phyloP scores from a whole-genome alignment of 2,329 filamentous ascomycete genomes.

The Paecilomyces niveus region DNA sequence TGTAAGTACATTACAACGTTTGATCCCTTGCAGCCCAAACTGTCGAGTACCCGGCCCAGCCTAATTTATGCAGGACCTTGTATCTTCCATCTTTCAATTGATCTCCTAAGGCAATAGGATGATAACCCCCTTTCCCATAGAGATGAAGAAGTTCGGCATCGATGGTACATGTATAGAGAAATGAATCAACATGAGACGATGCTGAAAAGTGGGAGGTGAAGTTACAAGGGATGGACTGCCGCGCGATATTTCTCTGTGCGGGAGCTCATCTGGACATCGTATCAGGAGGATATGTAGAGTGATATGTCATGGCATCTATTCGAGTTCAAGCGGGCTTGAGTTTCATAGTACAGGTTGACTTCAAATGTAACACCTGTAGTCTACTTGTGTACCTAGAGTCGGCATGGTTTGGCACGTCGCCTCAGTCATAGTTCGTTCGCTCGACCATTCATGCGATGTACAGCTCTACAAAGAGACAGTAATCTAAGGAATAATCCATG shows the following conservation, averaged over 20 bases:
- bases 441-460: too few species aligned
- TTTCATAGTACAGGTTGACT: too few species aligned
- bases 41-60: slow-evolving; percentile 28
- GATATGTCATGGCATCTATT: not conserved
- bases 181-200: not conserved
- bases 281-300: not conserved
- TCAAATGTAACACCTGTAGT: too few species aligned
- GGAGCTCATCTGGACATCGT: not conserved
- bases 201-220: not conserved
- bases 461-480: too few species aligned
- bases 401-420: too few species aligned
- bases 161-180: not conserved
- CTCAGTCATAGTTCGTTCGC: too few species aligned
- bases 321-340: too few species aligned
- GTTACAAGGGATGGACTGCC: not conserved
- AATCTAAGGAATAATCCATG: too few species aligned
- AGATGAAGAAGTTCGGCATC: not conserved
- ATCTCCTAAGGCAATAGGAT: slow-evolving; percentile 26
- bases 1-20: slow-evolving; percentile 7
- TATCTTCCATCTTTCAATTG: slow-evolving; percentile 23
- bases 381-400: too few species aligned
- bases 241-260: not conserved
- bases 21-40: slow-evolving; percentile 28
- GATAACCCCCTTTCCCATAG: not conserved
- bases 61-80: slow-evolving; percentile 31